phyloP scores from a whole-genome alignment of 140 eudicot species.

The Ambrosia hybrid region DNA sequence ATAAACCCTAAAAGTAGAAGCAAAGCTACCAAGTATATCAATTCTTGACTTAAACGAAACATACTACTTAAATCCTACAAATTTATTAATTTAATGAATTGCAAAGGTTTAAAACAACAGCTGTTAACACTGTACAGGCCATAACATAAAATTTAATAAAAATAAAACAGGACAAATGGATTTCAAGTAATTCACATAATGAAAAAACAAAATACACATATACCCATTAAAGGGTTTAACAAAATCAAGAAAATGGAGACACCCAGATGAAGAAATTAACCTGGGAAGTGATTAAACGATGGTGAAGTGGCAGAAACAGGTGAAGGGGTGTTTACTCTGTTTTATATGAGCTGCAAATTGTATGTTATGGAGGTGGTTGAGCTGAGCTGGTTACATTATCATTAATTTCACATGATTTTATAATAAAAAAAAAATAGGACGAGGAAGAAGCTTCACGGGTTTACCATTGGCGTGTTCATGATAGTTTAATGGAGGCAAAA shows the following conservation, averaged over 20 bases:
- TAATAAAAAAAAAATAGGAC: not conserved
- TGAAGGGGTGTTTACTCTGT: constrained; percentile 8
- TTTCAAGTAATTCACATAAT: constrained; percentile 15
- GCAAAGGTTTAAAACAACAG: not conserved
- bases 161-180: not conserved
- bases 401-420: not conserved
- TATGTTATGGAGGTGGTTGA: not conserved
- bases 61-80: constrained; percentile 12
- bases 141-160: not conserved
- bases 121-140: not conserved
- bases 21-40: constrained; percentile 34
- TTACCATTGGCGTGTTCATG: constrained; percentile 7
- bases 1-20: constrained; percentile 42
- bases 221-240: not conserved
- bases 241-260: constrained; percentile 13
- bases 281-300: constrained; percentile 20
- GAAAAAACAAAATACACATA: too few relatives aligned
- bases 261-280: constrained; percentile 38
- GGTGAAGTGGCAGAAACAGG: constrained; percentile 20
- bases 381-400: not conserved
- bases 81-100: constrained; percentile 9
- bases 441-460: constrained; percentile 16
- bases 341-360: not conserved
- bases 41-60: constrained; percentile 30
- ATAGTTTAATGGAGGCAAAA: constrained; percentile 4